Percentiles rank a stretch among this genome's conserved stretches.
Conservation (phyloP, 2,329 filamentous ascomycete genomes). For the Penicillium sp. region DNA sequence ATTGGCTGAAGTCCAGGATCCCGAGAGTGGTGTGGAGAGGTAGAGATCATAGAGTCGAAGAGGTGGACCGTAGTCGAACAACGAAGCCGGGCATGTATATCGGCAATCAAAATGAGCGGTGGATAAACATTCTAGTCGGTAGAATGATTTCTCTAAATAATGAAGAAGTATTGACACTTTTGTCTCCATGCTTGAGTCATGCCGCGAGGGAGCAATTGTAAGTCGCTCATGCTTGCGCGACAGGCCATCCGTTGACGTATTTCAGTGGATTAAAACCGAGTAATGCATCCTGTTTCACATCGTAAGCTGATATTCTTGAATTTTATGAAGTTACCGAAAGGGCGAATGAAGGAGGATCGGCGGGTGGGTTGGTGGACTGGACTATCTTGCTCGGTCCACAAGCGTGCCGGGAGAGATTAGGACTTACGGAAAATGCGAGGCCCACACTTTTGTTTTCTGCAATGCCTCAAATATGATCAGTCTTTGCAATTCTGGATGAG, state of each 20-base stretch:
- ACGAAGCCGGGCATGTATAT: background rate
- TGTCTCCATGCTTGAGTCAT: background rate
- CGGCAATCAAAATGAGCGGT: background rate
- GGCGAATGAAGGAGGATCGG: constrained; percentile 31
- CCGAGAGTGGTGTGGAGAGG: background rate
- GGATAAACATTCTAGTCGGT: background rate
- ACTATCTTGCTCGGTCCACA: constrained; percentile 19
- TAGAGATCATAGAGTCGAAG: background rate
- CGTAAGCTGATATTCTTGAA: constrained; percentile 24
- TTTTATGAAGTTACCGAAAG: constrained; percentile 13
- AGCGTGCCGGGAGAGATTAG: constrained; percentile 13
- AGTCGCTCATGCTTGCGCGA: constrained; percentile 29
- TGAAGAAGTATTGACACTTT: background rate
- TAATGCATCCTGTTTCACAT: constrained; percentile 36
- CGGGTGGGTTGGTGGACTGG: constrained; percentile 5
- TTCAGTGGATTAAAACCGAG: constrained; percentile 40
- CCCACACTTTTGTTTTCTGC: constrained; percentile 40
- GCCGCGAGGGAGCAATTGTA: background rate
- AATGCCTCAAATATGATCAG: constrained; percentile 9
- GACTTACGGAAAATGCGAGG: constrained; percentile 39
- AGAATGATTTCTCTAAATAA: background rate
- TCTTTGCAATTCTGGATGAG: constrained; percentile 1
- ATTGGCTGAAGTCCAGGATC: background rate
- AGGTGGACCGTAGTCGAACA: background rate
- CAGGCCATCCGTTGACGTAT: constrained; percentile 44